These are phyloP conservation scores for Coleophoma crateriformis DNA, from an alignment of 2,329 filamentous ascomycete species.

Conservation along the genomic window DNA sequence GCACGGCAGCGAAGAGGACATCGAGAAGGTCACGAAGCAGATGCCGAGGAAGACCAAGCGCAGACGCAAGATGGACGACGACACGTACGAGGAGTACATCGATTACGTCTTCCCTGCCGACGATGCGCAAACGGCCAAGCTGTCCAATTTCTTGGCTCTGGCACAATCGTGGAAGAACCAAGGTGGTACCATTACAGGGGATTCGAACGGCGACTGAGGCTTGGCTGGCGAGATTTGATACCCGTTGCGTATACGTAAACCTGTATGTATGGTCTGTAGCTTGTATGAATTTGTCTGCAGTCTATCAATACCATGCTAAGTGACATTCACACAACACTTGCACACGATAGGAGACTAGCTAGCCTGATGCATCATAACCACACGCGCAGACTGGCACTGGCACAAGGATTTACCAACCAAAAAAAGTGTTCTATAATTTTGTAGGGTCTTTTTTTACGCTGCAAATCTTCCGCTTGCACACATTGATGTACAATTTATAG, in stretches of 20 bases:
- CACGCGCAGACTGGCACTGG: too few relatives aligned
- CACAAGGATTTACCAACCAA: too few relatives aligned
- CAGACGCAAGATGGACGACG: conserved; percentile 84
- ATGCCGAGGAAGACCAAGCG: conserved; percentile 95
- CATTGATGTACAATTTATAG: too few relatives aligned
- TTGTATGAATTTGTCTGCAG: too few relatives aligned
- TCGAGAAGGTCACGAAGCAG: conserved; percentile 80
- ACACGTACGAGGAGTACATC: conserved; percentile 92
- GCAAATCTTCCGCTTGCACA: too few relatives aligned
- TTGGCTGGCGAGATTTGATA: background rate
- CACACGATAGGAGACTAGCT: too few relatives aligned
- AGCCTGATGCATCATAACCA: too few relatives aligned
- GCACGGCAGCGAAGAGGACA: conserved; percentile 69
- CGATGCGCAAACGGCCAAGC: conserved; percentile 76
- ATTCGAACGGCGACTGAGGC: conserved; percentile 8
- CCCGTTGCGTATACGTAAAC: background rate
- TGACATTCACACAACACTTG: too few relatives aligned
- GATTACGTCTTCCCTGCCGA: conserved; percentile 97
- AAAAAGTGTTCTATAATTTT: too few relatives aligned
- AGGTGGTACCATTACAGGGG: conserved; percentile 22
- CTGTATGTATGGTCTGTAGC: too few relatives aligned
- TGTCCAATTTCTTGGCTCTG: conserved; percentile 79
- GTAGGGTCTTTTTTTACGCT: too few relatives aligned
- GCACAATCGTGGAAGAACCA: conserved; percentile 64
- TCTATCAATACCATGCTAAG: too few relatives aligned